These are phyloP conservation scores for Cladosporium sp. DNA, from an alignment of 2,329 filamentous ascomycete genomes.

Conservation along the genomic window DNA sequence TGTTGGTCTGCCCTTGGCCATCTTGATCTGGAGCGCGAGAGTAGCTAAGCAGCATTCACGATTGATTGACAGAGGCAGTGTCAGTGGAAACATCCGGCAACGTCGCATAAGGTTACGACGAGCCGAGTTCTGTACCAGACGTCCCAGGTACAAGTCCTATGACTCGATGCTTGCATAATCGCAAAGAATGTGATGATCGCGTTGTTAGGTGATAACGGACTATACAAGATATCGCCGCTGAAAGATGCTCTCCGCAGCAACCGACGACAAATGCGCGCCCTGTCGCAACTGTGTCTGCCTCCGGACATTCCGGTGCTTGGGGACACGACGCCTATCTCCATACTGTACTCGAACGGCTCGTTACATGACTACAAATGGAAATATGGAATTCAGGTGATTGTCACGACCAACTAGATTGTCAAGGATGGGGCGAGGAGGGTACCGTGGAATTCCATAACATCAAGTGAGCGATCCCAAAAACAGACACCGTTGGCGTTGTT, in stretches of 20 bases:
- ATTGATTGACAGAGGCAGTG: background rate
- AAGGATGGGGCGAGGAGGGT: too few relatives aligned
- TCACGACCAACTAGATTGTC: too few relatives aligned
- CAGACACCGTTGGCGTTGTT: conserved; percentile 3
- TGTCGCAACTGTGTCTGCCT: background rate
- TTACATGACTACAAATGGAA: too few relatives aligned
- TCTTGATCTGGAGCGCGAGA: too few relatives aligned
- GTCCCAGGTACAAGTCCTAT: too few relatives aligned
- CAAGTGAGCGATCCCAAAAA: conserved; percentile 4
- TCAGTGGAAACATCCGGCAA: background rate
- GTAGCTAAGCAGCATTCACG: background rate
- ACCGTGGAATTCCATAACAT: background rate
- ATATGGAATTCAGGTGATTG: too few relatives aligned
- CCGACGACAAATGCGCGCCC: conserved; percentile 5
- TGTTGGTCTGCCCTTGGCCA: too few relatives aligned
- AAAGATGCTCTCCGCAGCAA: background rate
- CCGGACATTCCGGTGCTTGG: conserved; percentile 5
- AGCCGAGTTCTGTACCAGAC: conserved; percentile 1
- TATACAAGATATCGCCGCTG: conserved; percentile 4
- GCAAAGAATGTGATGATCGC: conserved; percentile 5
- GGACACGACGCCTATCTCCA: background rate
- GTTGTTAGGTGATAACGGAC: conserved; percentile 4
- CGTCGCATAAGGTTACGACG: background rate
- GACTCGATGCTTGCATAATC: background rate
- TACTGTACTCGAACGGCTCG: background rate